Evolutionary conservation across 306 rosid genomes (phyloP).

Genomic region (Ceratonia siliqua): DNA sequence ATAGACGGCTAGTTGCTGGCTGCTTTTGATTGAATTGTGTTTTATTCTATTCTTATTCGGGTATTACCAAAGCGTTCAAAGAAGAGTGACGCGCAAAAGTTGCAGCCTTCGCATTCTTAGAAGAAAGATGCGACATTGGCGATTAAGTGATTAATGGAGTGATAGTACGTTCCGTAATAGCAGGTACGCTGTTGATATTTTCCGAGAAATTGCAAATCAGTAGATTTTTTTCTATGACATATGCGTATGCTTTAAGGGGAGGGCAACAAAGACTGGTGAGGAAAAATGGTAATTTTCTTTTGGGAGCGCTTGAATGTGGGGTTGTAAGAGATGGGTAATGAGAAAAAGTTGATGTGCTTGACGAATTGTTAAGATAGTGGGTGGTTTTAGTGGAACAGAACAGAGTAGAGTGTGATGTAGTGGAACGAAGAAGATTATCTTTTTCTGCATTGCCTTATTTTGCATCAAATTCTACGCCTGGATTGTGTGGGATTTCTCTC

Average conservation of each 20-base stretch:
- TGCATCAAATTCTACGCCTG: not conserved
- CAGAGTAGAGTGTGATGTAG: not conserved
- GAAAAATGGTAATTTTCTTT: not conserved
- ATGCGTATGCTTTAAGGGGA: not conserved
- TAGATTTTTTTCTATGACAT: not conserved
- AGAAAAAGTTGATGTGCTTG: not conserved
- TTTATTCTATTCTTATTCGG: not conserved
- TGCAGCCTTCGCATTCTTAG: not conserved
- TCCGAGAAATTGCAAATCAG: too few relatives aligned
- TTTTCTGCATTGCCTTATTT: not conserved
- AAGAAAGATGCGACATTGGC: not conserved
- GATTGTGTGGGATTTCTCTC: not conserved
- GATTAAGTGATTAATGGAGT: not conserved
- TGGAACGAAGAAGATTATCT: not conserved
- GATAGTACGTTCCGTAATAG: not conserved
- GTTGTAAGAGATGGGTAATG: not conserved
- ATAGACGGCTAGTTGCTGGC: not conserved
- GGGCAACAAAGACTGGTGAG: not conserved
- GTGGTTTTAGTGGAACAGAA: not conserved
- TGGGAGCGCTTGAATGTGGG: not conserved
- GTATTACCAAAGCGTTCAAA: not conserved
- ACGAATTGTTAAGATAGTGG: not conserved
- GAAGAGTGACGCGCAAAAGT: not conserved
- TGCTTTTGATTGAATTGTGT: not conserved
- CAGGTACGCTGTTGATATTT: not conserved